These are phyloP conservation scores for Rubroshorea leprosula DNA, from an alignment of 345 rosid species.

Conservation along the genomic window DNA sequence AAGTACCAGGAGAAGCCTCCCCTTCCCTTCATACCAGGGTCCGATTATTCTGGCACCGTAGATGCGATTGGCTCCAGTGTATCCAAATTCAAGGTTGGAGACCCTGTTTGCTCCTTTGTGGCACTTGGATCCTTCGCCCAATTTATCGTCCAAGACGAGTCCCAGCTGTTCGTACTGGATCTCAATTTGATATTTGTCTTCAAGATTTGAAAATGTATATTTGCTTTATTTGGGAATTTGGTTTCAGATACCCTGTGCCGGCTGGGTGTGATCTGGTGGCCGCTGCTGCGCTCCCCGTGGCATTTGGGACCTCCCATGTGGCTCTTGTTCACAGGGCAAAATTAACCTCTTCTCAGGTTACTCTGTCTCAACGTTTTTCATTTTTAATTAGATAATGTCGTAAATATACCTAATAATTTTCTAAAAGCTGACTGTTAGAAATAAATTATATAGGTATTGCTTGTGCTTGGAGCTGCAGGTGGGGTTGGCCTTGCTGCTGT, in stretches of 20 bases:
- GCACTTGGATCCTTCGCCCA: slow-evolving; percentile 74
- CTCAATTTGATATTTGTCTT: too few species aligned
- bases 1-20: slow-evolving; percentile 82
- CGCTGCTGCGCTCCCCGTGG: slow-evolving; percentile 87
- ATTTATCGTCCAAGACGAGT: slow-evolving; percentile 72
- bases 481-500: slow-evolving; percentile 95
- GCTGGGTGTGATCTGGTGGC: slow-evolving; percentile 75
- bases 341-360: slow-evolving; percentile 62
- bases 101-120: slow-evolving; percentile 64
- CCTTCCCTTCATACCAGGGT: slow-evolving; percentile 87
- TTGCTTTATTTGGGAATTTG: background rate
- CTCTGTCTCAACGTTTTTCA: background rate
- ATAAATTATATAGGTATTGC: slow-evolving; percentile 47
- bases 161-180: slow-evolving; percentile 43
- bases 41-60: slow-evolving; percentile 80
- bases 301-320: slow-evolving; percentile 90
- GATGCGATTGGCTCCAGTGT: slow-evolving; percentile 60
- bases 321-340: slow-evolving; percentile 88
- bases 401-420: too few species aligned
- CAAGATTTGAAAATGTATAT: too few species aligned
- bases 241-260: slow-evolving; percentile 58
- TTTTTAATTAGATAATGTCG: too few species aligned
- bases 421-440: too few species aligned
- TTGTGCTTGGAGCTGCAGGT: slow-evolving; percentile 97
- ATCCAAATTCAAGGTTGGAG: slow-evolving; percentile 65